A percentile compares a stretch with the other conserved stretches of the same genome.
Evolutionary conservation across 208 protist genomes (phyloP).

Genomic region (Wallacemonas sp.): DNA sequence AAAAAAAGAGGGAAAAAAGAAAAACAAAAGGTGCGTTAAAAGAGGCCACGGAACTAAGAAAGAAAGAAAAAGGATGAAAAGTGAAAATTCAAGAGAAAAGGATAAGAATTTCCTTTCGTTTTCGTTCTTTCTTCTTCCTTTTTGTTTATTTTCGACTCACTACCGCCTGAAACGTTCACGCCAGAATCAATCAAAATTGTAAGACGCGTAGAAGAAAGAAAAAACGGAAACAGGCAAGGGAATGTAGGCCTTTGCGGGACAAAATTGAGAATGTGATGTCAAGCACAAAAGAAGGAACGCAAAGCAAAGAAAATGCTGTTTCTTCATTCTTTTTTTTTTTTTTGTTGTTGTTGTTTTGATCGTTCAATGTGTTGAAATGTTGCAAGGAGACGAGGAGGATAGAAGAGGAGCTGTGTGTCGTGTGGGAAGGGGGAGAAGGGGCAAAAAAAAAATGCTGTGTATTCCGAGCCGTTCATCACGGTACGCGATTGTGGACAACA

Average conservation of each 20-base stretch:
- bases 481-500: no score
- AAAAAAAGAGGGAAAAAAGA: background rate
- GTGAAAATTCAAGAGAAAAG: background rate
- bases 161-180: background rate
- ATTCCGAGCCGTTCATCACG: no score
- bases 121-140: slow-evolving; percentile 8
- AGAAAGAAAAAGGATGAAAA: background rate
- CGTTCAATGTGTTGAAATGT: no score
- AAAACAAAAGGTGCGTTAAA: slow-evolving; percentile 7
- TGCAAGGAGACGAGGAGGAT: no score
- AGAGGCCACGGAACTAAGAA: slow-evolving; percentile 5
- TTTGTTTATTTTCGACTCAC: background rate
- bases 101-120: slow-evolving; percentile 14
- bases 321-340: no score
- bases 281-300: background rate
- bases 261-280: background rate
- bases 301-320: background rate
- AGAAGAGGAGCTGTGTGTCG: no score
- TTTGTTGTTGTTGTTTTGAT: no score
- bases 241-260: no score
- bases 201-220: background rate
- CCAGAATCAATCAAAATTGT: background rate
- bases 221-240: background rate
- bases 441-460: no score
- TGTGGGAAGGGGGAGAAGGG: no score